Evolutionary conservation across 441 rosid species (phyloP), one percentile per base, ranked within the genome.

Genomic region (Macaranga tanarius): DNA sequence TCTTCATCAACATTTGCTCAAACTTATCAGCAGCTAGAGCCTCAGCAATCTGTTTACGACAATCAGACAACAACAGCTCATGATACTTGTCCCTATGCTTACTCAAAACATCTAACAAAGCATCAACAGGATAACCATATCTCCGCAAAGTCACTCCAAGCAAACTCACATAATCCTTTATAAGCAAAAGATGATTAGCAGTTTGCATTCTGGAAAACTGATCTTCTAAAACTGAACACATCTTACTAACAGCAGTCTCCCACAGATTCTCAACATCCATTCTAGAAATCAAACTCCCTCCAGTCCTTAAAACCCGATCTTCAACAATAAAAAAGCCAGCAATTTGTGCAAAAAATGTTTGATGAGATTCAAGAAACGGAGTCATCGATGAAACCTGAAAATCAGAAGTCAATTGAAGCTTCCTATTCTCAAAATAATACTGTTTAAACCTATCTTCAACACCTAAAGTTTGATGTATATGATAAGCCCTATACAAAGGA

Each of bases 121-220:
- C 73, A 82, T 91, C 97, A 28, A 92, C 97, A 16, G 88, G 86
- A 63, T 92, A 95, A 0, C 98, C 99, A 65, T 89, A 95, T 76
- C 97, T 86, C 3, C 94, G 89, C 71, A 95, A 54, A 40, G 97
- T 95, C 73, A 95, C 97, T 0, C 97, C 97, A 66, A 95, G 85
- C 91, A 95, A 86, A 75, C 99, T 95, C 72, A 95, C 99, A 76
- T 95, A 92, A 63, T 95, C 99, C 83, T 95, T 95, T 23, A 95
- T 92, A 86, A 95, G 69, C 80, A 95, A 80, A 57, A 95, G 83
- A 85, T 95, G 99, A 83, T 88, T 95, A 2, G 99, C 99, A 22
- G 97, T 92, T 75, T 95, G 97, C 99, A 95, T 95, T 75, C 99
- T 87, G 20, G 99, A 95, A 81, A 95, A 95, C 81, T 95, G 99